phyloP scores from a whole-genome alignment of 768 basidiomycete species.

The Rhodocollybia butyracea region DNA sequence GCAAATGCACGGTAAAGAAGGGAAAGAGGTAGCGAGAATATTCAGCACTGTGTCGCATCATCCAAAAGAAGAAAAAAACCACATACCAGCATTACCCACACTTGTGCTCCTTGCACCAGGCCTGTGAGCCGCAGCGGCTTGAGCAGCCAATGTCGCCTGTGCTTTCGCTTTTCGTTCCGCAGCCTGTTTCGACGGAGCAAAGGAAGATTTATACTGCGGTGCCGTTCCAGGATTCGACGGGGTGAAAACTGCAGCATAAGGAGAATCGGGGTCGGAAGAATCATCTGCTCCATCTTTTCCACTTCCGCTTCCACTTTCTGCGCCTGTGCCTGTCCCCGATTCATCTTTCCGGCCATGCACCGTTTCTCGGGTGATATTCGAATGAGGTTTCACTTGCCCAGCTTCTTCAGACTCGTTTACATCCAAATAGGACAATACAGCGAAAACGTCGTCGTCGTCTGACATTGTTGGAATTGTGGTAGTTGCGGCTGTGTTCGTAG shows the following conservation, averaged over 20 bases:
- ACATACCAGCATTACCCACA: slow-evolving; percentile 29
- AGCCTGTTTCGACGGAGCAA: slow-evolving; percentile 82
- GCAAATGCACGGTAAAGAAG: too few relatives aligned
- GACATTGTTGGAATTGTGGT: too few relatives aligned
- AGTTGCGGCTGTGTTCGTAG: too few relatives aligned
- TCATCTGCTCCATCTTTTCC: too few relatives aligned
- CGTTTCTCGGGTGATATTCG: too few relatives aligned
- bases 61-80: too few relatives aligned
- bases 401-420: slow-evolving; percentile 32
- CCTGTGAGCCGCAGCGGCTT: slow-evolving; percentile 71
- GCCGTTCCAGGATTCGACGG: slow-evolving; percentile 11
- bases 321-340: too few relatives aligned
- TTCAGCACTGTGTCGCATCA: too few relatives aligned
- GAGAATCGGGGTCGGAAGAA: too few relatives aligned
- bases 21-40: too few relatives aligned
- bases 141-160: slow-evolving; percentile 80
- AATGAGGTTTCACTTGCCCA: slow-evolving; percentile 16
- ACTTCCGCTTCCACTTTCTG: too few relatives aligned
- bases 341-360: background rate
- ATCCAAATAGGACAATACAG: slow-evolving; percentile 74
- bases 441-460: slow-evolving; percentile 68
- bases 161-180: slow-evolving; percentile 81
- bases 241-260: too few relatives aligned
- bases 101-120: slow-evolving; percentile 61
- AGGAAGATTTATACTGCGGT: slow-evolving; percentile 74